Evolutionary conservation across 2,329 filamentous ascomycete genomes (phyloP), one percentile per base, ranked within the genome.

Genomic region (Exophiala sideris): DNA sequence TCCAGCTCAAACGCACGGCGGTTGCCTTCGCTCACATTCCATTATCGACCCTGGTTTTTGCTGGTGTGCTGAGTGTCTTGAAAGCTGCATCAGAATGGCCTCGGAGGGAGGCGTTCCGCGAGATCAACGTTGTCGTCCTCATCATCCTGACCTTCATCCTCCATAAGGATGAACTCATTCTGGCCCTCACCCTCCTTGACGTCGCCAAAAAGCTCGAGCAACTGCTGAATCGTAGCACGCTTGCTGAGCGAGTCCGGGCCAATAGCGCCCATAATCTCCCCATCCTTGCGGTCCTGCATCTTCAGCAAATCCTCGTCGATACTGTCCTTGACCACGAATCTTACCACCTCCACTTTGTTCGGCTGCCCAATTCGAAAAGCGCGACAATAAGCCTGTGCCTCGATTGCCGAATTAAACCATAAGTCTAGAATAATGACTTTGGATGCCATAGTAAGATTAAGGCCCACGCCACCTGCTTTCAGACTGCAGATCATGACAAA

Each of bases 361-460:
- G 64, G 57, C 58, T 92, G 88, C 0, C 86, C 86, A 2, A 85
- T 82, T 29, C 54, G 52, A 29, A 60, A 62, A 1, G 45, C 55
- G 63, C 67, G 39, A 62, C 71, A 71, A 36, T 78, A 77, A 0
- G 81, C 84, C 62, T 89, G 87, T n/a, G 82, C 71, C 60, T 89
- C 84, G 0, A 75, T 67, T 0, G 77, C 73, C 1, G 68, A 68
- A 52, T 89, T 88, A 82, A 82, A 89, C 80, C 80, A 84, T 0
- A 73, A 68, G 32, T 85, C 81, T 0, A 80, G 48, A 0, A 79
- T 68, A 16, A 84, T 81, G 18, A 82, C 77, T 3, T 80, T 75
- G 45, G 80, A 82, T 1, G 84, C 83, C 66, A 78, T 78, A 0
- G 81, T 83, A 9, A 86, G 69, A 60, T 86, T 85, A 18, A 86